phyloP scores from a whole-genome alignment of 305 asterid genomes.

The Fraxinus greggii region DNA sequence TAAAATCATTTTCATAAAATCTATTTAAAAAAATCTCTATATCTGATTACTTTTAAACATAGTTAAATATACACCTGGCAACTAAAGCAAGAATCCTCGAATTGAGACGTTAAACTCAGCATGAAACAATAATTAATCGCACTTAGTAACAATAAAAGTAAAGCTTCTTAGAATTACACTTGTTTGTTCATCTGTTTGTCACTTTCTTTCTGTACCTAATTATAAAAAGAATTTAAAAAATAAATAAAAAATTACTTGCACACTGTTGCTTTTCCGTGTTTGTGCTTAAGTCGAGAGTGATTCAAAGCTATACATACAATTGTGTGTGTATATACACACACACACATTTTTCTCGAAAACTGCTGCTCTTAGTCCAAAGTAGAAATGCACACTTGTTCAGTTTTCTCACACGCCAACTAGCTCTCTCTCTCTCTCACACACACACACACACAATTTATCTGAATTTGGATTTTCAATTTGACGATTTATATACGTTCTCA shows the following conservation, averaged over 20 bases:
- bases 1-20: not conserved
- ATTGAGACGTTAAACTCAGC: conserved; percentile 28
- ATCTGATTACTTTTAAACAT: not conserved
- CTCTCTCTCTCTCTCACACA: conserved; percentile 3
- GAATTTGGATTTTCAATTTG: conserved; percentile 21
- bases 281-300: conserved; percentile 21
- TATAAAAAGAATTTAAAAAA: not conserved
- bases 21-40: not conserved
- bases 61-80: not conserved
- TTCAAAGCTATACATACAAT: conserved; percentile 16
- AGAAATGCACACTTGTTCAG: conserved; percentile 24
- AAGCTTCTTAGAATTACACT: conserved; percentile 21
- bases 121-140: conserved; percentile 24
- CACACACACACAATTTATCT: conserved; percentile 20
- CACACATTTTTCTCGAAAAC: conserved; percentile 29
- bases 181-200: conserved; percentile 23
- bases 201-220: conserved; percentile 15
- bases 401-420: conserved; percentile 32
- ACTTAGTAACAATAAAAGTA: conserved; percentile 17
- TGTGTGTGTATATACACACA: conserved; percentile 21
- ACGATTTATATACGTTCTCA: conserved; percentile 7
- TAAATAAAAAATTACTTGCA: not conserved
- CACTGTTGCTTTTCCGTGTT: conserved; percentile 25
- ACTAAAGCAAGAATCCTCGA: conserved; percentile 13
- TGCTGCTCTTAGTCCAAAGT: conserved; percentile 29